These are phyloP conservation scores for Apiotrichum veenhuisii DNA, from an alignment of 1,284 basidiomycete genomes.

Conservation along the genomic window DNA sequence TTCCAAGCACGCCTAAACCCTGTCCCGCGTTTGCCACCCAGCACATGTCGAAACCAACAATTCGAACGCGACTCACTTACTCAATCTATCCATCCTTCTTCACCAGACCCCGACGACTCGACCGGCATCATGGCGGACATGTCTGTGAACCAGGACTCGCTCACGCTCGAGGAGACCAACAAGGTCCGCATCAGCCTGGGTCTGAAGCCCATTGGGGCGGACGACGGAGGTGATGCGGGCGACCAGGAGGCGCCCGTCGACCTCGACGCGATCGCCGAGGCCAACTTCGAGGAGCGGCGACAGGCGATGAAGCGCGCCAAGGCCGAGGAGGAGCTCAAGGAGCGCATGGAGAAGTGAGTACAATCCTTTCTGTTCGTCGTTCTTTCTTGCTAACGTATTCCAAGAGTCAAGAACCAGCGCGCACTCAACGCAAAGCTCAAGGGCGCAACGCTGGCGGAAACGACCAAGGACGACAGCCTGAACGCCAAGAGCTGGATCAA, in stretches of 20 bases:
- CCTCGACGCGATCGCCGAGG: constrained; percentile 64
- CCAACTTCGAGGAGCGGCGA: constrained; percentile 72
- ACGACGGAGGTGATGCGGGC: constrained; percentile 40
- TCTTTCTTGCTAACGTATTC: too few species aligned
- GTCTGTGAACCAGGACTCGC: constrained; percentile 51
- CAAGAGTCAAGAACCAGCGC: constrained; percentile 19
- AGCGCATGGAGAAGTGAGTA: constrained; percentile 85
- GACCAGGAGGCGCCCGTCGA: constrained; percentile 56
- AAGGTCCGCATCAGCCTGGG: constrained; percentile 92
- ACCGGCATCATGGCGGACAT: constrained; percentile 48
- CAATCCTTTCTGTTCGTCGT: not conserved
- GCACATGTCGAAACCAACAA: not conserved
- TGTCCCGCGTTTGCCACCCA: constrained; percentile 27
- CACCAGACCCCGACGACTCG: not conserved
- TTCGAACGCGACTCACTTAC: not conserved
- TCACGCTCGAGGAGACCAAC: constrained; percentile 96
- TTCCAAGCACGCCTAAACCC: too few species aligned
- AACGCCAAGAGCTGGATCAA: constrained; percentile 78
- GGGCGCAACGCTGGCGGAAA: constrained; percentile 83
- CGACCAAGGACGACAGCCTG: constrained; percentile 60
- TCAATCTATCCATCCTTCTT: too few species aligned
- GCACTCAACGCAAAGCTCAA: constrained; percentile 85
- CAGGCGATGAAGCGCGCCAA: constrained; percentile 67
- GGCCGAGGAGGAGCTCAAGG: constrained; percentile 70
- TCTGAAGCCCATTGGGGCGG: constrained; percentile 84